Conservation (phyloP, 78 protist species). For the Tieghemostelium lacteum region DNA sequence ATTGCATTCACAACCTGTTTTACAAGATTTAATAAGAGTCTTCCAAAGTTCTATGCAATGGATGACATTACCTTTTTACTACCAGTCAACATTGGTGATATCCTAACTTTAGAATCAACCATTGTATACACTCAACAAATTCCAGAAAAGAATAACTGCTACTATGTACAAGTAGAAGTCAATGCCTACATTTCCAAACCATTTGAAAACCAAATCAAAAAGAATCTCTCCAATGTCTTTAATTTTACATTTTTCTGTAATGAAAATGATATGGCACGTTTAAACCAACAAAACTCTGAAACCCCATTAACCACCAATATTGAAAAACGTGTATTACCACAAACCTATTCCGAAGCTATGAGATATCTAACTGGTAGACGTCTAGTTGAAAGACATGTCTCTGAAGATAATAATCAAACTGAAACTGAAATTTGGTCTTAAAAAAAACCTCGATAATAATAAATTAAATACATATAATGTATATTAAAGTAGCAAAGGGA, state of each 20-base stretch:
- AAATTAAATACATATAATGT: background rate
- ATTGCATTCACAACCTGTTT: constrained; percentile 56
- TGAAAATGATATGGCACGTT: background rate
- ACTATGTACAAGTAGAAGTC: constrained; percentile 68
- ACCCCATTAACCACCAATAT: background rate
- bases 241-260: constrained; percentile 73
- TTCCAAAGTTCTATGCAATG: constrained; percentile 64
- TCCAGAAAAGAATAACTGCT: background rate
- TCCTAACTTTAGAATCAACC: constrained; percentile 47
- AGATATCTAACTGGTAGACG: constrained; percentile 57
- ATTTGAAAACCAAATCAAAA: background rate
- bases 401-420: background rate
- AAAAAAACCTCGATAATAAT: too few relatives aligned
- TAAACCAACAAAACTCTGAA: background rate
- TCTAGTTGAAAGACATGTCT: constrained; percentile 48
- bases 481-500: too few relatives aligned
- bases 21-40: constrained; percentile 21
- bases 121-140: constrained; percentile 42
- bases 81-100: constrained; percentile 77
- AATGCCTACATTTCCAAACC: constrained; percentile 63
- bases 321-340: constrained; percentile 47
- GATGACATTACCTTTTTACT: constrained; percentile 53
- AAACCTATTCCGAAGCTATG: constrained; percentile 76
- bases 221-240: constrained; percentile 54
- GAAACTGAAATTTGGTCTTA: too few relatives aligned